Conservation (phyloP, 2,329 filamentous ascomycete species). For the Mycocentrospora acerina region DNA sequence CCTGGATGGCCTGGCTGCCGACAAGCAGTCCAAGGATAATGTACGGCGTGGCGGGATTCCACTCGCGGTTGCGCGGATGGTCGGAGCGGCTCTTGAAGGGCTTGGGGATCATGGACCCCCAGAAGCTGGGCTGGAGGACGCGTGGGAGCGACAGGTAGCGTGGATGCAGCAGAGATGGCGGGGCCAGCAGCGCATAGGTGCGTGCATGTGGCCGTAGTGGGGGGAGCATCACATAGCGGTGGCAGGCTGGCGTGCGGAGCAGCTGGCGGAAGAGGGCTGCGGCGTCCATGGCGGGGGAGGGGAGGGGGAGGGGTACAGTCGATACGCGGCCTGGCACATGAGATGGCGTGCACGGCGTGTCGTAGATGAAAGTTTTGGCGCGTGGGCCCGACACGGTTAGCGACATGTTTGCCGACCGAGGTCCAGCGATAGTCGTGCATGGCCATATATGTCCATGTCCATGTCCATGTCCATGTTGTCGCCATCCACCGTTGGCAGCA, state of each 20-base stretch:
- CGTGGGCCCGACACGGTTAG: not conserved
- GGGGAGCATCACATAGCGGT: slow-evolving; percentile 18
- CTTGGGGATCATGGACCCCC: slow-evolving; percentile 41
- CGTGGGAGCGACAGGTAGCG: slow-evolving; percentile 36
- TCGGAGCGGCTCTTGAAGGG: slow-evolving; percentile 20
- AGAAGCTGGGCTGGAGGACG: slow-evolving; percentile 40
- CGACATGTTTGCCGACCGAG: not conserved
- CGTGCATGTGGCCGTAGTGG: slow-evolving; percentile 21
- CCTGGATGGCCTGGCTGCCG: slow-evolving; percentile 93
- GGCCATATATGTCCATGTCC: too few species aligned
- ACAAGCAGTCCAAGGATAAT: slow-evolving; percentile 73
- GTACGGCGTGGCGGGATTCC: slow-evolving; percentile 65
- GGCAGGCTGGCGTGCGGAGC: slow-evolving; percentile 25
- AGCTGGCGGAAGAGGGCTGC: slow-evolving; percentile 26
- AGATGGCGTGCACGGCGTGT: too few species aligned
- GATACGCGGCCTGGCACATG: too few species aligned
- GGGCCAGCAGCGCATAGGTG: slow-evolving; percentile 23
- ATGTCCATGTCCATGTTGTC: too few species aligned
- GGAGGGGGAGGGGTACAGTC: too few species aligned
- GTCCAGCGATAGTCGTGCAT: not conserved
- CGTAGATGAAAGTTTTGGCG: not conserved
- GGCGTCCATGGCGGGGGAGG: slow-evolving; percentile 24
- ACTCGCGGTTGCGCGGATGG: slow-evolving; percentile 28
- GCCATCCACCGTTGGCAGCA: not conserved
- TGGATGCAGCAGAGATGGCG: slow-evolving; percentile 12